These are phyloP conservation scores for Rhizomucor pusillus DNA, from an alignment of 371 early-diverging fungal species.

Conservation along the genomic window DNA sequence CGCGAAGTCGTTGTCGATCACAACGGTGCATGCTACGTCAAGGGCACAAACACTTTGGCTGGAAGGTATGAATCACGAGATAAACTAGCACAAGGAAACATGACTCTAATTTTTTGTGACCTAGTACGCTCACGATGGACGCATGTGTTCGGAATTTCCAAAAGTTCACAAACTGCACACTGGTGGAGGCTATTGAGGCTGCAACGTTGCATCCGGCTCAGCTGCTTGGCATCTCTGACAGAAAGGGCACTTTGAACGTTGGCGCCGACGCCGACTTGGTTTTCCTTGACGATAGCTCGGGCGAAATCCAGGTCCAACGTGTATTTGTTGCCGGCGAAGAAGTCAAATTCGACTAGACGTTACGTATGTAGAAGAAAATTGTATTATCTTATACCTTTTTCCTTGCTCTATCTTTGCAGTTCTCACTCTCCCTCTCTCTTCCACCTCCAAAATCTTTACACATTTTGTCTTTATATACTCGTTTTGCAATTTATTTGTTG, in stretches of 20 bases:
- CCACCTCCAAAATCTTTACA: no score
- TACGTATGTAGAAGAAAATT: not conserved
- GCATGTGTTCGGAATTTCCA: constrained; percentile 79
- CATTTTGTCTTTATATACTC: not conserved
- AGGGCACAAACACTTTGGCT: constrained; percentile 78
- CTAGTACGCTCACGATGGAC: constrained; percentile 67
- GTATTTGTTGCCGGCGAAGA: constrained; percentile 78
- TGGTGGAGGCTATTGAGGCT: constrained; percentile 83
- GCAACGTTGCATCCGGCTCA: constrained; percentile 84
- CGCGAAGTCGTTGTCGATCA: constrained; percentile 50
- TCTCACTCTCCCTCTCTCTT: no score
- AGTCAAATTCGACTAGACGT: constrained; percentile 29
- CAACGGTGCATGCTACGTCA: constrained; percentile 70
- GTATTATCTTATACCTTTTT: not conserved
- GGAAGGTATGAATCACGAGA: constrained; percentile 48
- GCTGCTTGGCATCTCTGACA: constrained; percentile 65
- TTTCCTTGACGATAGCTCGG: constrained; percentile 59
- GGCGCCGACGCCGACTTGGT: constrained; percentile 85
- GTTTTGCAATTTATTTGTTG: not conserved
- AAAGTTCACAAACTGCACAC: constrained; percentile 73
- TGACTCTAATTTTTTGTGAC: constrained; percentile 4
- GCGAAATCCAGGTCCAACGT: constrained; percentile 60
- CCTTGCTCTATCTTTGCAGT: no score
- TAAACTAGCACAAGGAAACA: not conserved
- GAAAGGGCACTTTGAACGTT: constrained; percentile 72